phyloP scores from a whole-genome alignment of 1,284 basidiomycete genomes.

The Cystobasidium pallidum region DNA sequence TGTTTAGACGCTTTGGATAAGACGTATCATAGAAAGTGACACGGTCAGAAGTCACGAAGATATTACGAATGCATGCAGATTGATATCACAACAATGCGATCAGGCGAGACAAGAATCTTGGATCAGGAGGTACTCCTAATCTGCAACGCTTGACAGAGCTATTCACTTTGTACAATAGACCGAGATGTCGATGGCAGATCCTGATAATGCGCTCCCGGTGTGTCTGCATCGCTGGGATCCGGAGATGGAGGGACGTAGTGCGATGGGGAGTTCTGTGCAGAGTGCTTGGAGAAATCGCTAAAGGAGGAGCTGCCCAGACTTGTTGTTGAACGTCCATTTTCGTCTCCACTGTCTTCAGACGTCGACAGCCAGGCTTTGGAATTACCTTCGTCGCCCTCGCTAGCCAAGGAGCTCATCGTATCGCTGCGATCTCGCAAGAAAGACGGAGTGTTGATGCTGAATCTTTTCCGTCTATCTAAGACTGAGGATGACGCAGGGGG shows the following conservation, averaged over 20 bases:
- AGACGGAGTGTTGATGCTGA: background rate
- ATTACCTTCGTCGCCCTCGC: conserved; percentile 28
- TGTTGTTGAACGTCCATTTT: background rate
- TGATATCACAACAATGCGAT: conserved; percentile 12
- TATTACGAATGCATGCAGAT: conserved; percentile 4
- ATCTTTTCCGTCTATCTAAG: conserved; percentile 10
- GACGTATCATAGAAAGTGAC: conserved; percentile 1
- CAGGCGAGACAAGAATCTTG: no score
- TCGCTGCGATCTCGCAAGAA: conserved; percentile 17
- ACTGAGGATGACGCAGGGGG: conserved; percentile 2
- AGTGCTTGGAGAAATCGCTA: background rate
- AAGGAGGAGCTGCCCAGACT: background rate
- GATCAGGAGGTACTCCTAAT: no score
- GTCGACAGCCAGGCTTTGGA: conserved; percentile 42
- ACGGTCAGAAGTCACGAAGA: background rate
- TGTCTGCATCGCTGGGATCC: conserved; percentile 39
- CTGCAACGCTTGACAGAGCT: background rate
- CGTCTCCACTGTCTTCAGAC: conserved; percentile 38
- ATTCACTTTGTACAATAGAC: background rate
- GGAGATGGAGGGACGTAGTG: conserved; percentile 26
- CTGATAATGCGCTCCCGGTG: conserved; percentile 4
- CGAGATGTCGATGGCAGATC: background rate
- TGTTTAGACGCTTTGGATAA: no score
- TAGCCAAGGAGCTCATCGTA: conserved; percentile 20
- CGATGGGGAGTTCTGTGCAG: background rate